phyloP scores from a whole-genome alignment of 768 basidiomycete species.

The Boletus subparvulus region DNA sequence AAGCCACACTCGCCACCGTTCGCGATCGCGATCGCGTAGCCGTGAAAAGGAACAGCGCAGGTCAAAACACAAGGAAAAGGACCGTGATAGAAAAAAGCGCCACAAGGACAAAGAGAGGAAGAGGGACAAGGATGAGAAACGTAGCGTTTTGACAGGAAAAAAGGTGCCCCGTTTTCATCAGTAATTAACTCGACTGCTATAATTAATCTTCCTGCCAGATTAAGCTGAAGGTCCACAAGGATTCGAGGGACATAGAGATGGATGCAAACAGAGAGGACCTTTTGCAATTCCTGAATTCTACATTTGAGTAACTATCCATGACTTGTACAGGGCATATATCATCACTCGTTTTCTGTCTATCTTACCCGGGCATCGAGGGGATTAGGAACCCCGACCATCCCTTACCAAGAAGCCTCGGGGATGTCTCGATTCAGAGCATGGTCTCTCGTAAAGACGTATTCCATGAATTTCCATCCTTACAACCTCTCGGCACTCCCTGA shows the following conservation, averaged over 20 bases:
- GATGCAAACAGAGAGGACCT: slow-evolving; percentile 56
- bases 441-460: neutral
- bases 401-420: neutral
- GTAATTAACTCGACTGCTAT: neutral
- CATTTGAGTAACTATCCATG: slow-evolving; percentile 30
- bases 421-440: neutral
- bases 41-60: slow-evolving; percentile 24
- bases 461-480: neutral
- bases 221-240: slow-evolving; percentile 62
- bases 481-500: neutral
- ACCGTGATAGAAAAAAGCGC: slow-evolving; percentile 39
- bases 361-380: neutral
- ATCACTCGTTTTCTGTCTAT: neutral
- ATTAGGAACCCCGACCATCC: neutral
- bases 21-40: slow-evolving; percentile 32
- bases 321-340: neutral
- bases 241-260: slow-evolving; percentile 53
- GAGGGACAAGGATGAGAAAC: slow-evolving; percentile 45
- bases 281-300: slow-evolving; percentile 55
- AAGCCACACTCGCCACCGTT: slow-evolving; percentile 11
- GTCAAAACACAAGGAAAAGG: slow-evolving; percentile 27
- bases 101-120: slow-evolving; percentile 36
- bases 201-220: slow-evolving; percentile 38
- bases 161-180: slow-evolving; percentile 39
- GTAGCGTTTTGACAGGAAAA: slow-evolving; percentile 61